Conservation (phyloP, 2,329 filamentous ascomycete genomes). For the Fusarium gaditjirri region DNA sequence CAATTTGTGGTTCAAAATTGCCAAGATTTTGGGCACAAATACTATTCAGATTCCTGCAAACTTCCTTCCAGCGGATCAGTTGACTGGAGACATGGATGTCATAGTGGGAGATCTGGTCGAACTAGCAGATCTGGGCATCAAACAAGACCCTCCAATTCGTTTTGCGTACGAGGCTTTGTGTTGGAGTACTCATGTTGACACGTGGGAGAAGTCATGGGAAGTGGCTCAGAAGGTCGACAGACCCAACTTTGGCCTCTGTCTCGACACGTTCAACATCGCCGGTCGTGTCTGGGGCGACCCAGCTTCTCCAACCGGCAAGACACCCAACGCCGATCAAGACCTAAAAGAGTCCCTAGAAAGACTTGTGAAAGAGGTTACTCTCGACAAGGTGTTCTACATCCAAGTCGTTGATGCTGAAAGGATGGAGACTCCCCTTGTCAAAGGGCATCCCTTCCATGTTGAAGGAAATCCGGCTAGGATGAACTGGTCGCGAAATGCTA, state of each 20-base stretch:
- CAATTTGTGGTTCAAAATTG: conserved; percentile 8
- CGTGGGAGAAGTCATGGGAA: conserved; percentile 17
- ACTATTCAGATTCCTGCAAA: conserved; percentile 17
- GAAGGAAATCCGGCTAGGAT: conserved; percentile 5
- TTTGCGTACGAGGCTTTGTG: conserved; percentile 10
- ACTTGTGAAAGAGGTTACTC: neutral
- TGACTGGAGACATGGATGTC: conserved; percentile 11
- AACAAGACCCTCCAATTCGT: neutral
- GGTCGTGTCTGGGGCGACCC: conserved; percentile 11
- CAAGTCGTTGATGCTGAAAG: conserved; percentile 10
- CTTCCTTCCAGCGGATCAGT: conserved; percentile 10
- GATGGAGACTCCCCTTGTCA: neutral
- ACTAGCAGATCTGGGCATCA: neutral
- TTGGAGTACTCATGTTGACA: conserved; percentile 9
- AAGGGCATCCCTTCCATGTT: conserved; percentile 3
- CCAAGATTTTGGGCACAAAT: neutral
- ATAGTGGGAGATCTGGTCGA: neutral
- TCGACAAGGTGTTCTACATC: conserved; percentile 4
- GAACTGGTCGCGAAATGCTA: conserved; percentile 17
- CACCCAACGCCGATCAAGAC: conserved; percentile 7
- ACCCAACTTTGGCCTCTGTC: conserved; percentile 5
- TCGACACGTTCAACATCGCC: conserved; percentile 14
- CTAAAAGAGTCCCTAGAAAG: neutral
- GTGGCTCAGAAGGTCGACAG: neutral
- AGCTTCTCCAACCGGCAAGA: neutral